phyloP scores from a whole-genome alignment of 2,329 filamentous ascomycete species.

The Hypoxylon sp. region DNA sequence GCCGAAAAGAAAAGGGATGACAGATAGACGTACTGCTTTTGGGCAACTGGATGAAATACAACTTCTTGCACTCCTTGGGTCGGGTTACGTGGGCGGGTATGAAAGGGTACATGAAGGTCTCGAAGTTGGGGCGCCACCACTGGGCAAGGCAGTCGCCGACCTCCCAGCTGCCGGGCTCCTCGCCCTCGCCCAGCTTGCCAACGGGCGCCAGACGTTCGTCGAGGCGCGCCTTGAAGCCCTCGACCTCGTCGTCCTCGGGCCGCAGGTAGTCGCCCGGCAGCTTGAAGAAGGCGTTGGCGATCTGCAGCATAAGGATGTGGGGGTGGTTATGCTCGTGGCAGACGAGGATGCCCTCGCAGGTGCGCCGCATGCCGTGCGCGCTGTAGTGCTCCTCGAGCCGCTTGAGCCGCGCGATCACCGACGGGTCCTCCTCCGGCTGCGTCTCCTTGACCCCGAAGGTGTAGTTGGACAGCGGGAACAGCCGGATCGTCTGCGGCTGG shows the following conservation, averaged over 20 bases:
- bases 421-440: constrained; percentile 97
- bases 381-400: constrained; percentile 96
- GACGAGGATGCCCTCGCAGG: constrained; percentile 95
- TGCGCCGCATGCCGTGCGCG: constrained; percentile 93
- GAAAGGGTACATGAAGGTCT: constrained; percentile 99
- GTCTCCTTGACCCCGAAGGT: constrained; percentile 99
- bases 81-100: constrained; percentile 94
- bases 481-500: constrained; percentile 88
- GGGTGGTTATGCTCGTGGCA: constrained; percentile 99
- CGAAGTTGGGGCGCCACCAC: constrained; percentile 99
- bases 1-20: background rate
- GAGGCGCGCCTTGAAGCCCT: constrained; percentile 92
- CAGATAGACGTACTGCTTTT: constrained; percentile 77
- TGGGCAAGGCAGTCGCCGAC: constrained; percentile 94
- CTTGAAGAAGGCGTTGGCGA: constrained; percentile 99
- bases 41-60: constrained; percentile 96
- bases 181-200: constrained; percentile 85
- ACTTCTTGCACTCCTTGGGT: constrained; percentile 99
- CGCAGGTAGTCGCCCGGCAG: constrained; percentile 95
- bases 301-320: constrained; percentile 98
- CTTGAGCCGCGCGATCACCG: constrained; percentile 90
- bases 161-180: constrained; percentile 89
- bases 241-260: constrained; percentile 88
- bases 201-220: constrained; percentile 95
- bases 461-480: constrained; percentile 97